phyloP scores from a whole-genome alignment of 805 yeast genomes.

The Debaryomyces prosopidis region DNA sequence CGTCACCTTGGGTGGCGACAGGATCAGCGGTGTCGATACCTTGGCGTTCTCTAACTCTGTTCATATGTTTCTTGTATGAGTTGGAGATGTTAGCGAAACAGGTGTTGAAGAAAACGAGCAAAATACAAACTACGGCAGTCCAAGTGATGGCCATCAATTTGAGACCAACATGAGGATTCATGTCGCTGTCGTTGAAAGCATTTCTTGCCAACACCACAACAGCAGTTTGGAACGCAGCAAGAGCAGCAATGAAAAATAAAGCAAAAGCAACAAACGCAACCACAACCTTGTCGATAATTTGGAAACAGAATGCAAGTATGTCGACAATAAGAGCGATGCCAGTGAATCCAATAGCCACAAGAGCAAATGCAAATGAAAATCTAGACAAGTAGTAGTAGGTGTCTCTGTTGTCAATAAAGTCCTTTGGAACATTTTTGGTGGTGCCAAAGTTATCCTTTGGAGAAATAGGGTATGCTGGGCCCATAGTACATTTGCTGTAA shows the following conservation, averaged over 20 bases:
- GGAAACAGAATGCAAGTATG: conserved; percentile 56
- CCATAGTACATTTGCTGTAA: conserved; percentile 52
- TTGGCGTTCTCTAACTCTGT: conserved; percentile 32
- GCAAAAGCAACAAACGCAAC: conserved; percentile 54
- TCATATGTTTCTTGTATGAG: conserved; percentile 53
- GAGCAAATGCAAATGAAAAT: conserved; percentile 62
- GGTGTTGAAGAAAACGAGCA: conserved; percentile 51
- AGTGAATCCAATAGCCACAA: conserved; percentile 60
- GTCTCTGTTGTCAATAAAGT: conserved; percentile 55
- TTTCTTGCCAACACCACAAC: conserved; percentile 71
- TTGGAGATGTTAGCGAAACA: conserved; percentile 51
- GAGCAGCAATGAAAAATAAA: conserved; percentile 56
- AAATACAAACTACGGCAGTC: conserved; percentile 62
- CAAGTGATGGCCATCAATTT: conserved; percentile 63
- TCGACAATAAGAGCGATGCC: conserved; percentile 62
- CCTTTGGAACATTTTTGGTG: conserved; percentile 49
- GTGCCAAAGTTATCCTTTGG: conserved; percentile 74
- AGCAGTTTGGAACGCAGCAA: conserved; percentile 74
- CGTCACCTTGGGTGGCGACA: conserved; percentile 35
- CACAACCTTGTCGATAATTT: conserved; percentile 53
- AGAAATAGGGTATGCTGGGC: conserved; percentile 85
- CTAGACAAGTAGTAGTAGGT: conserved; percentile 64
- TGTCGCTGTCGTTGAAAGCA: conserved; percentile 55
- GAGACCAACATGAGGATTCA: conserved; percentile 53
- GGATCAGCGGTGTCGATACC: conserved; percentile 21